Evolutionary conservation across 2,329 filamentous ascomycete genomes (phyloP).

Genomic region (Venturia pyrina): DNA sequence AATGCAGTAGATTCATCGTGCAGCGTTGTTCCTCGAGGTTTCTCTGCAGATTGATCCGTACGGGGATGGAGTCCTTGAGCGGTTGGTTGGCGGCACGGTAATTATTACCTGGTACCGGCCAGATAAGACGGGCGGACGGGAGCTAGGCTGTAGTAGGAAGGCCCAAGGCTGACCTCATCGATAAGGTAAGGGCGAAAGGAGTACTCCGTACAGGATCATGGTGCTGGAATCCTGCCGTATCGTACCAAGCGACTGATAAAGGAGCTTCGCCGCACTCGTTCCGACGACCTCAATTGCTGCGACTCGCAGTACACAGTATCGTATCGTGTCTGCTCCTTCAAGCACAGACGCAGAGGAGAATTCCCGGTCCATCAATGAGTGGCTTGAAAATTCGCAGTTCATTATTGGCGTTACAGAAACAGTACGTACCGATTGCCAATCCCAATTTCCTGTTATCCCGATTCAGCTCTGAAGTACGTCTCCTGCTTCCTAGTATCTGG

Average conservation of each 20-base stretch:
- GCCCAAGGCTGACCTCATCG: neutral
- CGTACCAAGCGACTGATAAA: neutral
- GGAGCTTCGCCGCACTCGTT: neutral
- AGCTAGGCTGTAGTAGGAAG: neutral
- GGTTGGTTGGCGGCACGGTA: neutral
- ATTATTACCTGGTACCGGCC: neutral
- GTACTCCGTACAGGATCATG: too few species aligned
- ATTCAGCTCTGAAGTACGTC: neutral
- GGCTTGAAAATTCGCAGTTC: too few species aligned
- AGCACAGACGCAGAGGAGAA: too few species aligned
- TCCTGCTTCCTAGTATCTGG: neutral
- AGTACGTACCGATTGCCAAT: too few species aligned
- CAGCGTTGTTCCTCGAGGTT: neutral
- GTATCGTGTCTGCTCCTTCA: too few species aligned
- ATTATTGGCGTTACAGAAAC: too few species aligned
- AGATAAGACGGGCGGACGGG: neutral
- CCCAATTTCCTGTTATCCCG: neutral
- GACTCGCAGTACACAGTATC: too few species aligned
- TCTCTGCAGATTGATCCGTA: neutral
- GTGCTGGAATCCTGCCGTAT: too few species aligned
- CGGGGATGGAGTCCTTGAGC: neutral
- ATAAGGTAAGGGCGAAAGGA: too few species aligned
- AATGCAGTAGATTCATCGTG: neutral
- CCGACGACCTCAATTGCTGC: neutral
- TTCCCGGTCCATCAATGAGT: too few species aligned